phyloP scores from a whole-genome alignment of 352 stramenopile genomes.

The Globisporangium perplexum region DNA sequence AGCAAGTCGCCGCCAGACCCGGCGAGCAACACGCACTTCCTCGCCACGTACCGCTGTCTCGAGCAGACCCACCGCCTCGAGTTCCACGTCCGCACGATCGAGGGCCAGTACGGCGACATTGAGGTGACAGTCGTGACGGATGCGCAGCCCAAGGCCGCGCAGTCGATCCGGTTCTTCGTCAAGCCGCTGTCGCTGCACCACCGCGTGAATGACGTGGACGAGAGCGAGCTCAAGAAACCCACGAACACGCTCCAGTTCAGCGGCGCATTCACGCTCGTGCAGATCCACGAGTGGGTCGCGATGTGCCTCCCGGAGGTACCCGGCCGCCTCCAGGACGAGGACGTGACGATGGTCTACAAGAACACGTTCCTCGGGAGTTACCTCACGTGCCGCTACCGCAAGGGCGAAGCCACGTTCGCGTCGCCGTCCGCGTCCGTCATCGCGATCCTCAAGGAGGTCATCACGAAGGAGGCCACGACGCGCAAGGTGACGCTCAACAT shows the following conservation, averaged over 20 bases:
- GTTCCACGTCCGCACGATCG: slow-evolving; percentile 77
- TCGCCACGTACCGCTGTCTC: slow-evolving; percentile 74
- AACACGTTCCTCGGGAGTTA: slow-evolving; percentile 72
- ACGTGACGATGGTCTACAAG: slow-evolving; percentile 69
- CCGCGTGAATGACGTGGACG: slow-evolving; percentile 59
- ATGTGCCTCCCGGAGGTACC: slow-evolving; percentile 77
- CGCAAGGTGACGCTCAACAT: slow-evolving; percentile 78
- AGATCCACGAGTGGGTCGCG: slow-evolving; percentile 85
- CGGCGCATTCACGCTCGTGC: slow-evolving; percentile 70
- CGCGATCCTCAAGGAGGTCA: slow-evolving; percentile 81
- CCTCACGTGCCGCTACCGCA: slow-evolving; percentile 71
- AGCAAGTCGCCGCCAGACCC: slow-evolving; percentile 60
- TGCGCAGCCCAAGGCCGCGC: slow-evolving; percentile 51
- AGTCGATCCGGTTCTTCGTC: slow-evolving; percentile 68
- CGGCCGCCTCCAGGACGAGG: slow-evolving; percentile 57
- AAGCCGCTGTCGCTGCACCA: slow-evolving; percentile 83
- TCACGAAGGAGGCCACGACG: slow-evolving; percentile 78
- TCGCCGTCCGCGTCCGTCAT: slow-evolving; percentile 80
- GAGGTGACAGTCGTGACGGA: slow-evolving; percentile 70
- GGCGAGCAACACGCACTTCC: slow-evolving; percentile 53
- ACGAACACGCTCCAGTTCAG: slow-evolving; percentile 68
- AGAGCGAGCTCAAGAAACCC: slow-evolving; percentile 40
- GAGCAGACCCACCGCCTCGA: slow-evolving; percentile 77
- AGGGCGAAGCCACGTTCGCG: slow-evolving; percentile 64
- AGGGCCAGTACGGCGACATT: slow-evolving; percentile 79